Conservation (phyloP, 257 asterid species). For the Osmanthus fragrans region DNA sequence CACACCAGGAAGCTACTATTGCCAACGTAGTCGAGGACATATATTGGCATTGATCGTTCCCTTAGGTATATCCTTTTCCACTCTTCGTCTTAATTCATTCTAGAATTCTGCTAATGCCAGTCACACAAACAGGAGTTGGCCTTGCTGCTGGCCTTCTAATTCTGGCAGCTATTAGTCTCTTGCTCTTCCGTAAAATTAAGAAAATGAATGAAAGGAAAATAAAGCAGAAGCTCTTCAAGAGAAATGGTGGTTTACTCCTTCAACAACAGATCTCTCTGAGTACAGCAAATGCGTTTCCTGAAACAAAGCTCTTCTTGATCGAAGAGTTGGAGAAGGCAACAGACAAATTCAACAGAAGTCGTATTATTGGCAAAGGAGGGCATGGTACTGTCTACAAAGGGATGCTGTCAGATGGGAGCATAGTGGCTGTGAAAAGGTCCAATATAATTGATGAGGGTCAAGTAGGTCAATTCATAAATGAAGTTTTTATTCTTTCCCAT, state of each 20-base stretch:
- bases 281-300: conserved; percentile 14
- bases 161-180: conserved; percentile 10
- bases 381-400: conserved; percentile 39
- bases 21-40: conserved; percentile 19
- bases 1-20: conserved; percentile 31
- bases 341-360: conserved; percentile 24
- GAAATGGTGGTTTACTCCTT: conserved; percentile 42
- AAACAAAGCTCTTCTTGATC: conserved; percentile 22
- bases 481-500: conserved; percentile 38
- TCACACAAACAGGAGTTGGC: conserved; percentile 19
- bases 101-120: conserved; percentile 3
- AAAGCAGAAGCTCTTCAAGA: conserved; percentile 34
- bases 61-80: conserved; percentile 27
- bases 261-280: conserved; percentile 27
- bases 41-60: conserved; percentile 9
- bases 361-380: conserved; percentile 39
- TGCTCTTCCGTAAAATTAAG: conserved; percentile 17
- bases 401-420: conserved; percentile 35
- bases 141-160: conserved; percentile 19
- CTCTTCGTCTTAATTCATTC: neutral
- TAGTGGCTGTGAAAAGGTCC: conserved; percentile 44
- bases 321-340: conserved; percentile 46
- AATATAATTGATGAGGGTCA: conserved; percentile 34
- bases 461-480: conserved; percentile 42
- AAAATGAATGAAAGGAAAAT: conserved; percentile 20